Base-by-base conservation (phyloP, 208 protist genomes). In the Crithidia thermophila region DNA sequence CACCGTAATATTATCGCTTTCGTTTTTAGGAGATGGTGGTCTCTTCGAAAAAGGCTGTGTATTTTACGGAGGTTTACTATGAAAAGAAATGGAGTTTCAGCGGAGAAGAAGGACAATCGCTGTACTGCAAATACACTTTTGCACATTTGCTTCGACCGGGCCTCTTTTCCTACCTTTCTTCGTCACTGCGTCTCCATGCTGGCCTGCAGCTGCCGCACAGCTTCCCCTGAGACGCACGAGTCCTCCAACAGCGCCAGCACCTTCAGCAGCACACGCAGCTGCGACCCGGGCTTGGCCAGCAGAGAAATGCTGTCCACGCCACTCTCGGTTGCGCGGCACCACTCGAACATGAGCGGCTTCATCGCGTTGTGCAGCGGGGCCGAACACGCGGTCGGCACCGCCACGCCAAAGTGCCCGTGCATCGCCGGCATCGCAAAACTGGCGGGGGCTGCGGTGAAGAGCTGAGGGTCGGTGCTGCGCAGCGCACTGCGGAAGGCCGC, bases 281-380 rank as follows among this genome's bases (percentile, higher is more conserved):
- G 46, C 40, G 45, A 64, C 9, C 37, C 39, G 39, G 25, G 53
- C 18, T 33, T 42, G 0, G 60, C 25, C 43, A 57, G 62, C 8
- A 50, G 31, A 11, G 52, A 51, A 21, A 33, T 33, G 40, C 43
- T 60, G 25, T 36, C 31, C 30, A 46, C 33, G 33, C 46, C 59
- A 13, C 60, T 18, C 8, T 67, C 67, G 7, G 49, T 39, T 11
- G 57, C 37, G 1, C 59, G 67, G 28, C 59, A 74, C 67, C 57
- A 67, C 57, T 74, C 67, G 42, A 67, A 56, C 42, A 74, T 13
- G 6, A 74, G 30, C 23, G 67, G 67, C 50, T 67, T 65, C 59
- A 74, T 67, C 14, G 59, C 51, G 43, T 62, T 67, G 40, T 67
- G 57, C 25, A 67, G 39, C 1, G 59, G 20, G 3, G 67, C 59